phyloP scores from a whole-genome alignment of 2,329 filamentous ascomycete genomes.

The Paecilomyces sp. region DNA sequence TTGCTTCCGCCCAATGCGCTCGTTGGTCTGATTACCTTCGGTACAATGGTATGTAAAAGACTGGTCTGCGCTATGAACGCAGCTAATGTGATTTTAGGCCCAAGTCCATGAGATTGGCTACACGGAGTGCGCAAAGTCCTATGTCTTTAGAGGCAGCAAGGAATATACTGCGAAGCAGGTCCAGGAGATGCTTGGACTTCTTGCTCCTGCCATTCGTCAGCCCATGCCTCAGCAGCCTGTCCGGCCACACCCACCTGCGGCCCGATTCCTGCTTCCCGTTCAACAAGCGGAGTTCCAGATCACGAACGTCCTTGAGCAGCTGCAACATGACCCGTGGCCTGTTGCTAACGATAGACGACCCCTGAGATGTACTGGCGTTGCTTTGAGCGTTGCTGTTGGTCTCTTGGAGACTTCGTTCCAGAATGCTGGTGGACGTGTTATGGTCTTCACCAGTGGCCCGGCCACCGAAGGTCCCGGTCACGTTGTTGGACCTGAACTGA shows the following conservation, averaged over 20 bases:
- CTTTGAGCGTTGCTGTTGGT: constrained; percentile 89
- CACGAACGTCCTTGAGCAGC: constrained; percentile 87
- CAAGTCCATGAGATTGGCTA: constrained; percentile 98
- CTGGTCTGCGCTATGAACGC: background rate
- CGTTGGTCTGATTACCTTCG: constrained; percentile 61
- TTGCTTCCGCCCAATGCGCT: constrained; percentile 57
- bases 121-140: constrained; percentile 95
- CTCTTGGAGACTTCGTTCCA: constrained; percentile 92
- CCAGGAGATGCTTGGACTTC: constrained; percentile 95
- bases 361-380: constrained; percentile 88
- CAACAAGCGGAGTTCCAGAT: constrained; percentile 96
- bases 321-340: constrained; percentile 97
- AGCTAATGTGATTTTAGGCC: constrained; percentile 46
- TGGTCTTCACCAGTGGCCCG: constrained; percentile 93
- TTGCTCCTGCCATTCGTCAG: constrained; percentile 65
- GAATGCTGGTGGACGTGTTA: constrained; percentile 89
- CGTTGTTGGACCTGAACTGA: constrained; percentile 90
- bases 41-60: constrained; percentile 69
- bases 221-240: constrained; percentile 65
- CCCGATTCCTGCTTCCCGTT: constrained; percentile 87
- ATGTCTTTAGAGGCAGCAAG: constrained; percentile 96
- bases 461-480: constrained; percentile 94
- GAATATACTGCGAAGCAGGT: constrained; percentile 98
- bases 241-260: constrained; percentile 66
- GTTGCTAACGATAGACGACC: constrained; percentile 88